Evolutionary conservation across 1,139 yeast species (phyloP), one percentile per base, ranked within the genome.

Genomic region (Pichia sp.): DNA sequence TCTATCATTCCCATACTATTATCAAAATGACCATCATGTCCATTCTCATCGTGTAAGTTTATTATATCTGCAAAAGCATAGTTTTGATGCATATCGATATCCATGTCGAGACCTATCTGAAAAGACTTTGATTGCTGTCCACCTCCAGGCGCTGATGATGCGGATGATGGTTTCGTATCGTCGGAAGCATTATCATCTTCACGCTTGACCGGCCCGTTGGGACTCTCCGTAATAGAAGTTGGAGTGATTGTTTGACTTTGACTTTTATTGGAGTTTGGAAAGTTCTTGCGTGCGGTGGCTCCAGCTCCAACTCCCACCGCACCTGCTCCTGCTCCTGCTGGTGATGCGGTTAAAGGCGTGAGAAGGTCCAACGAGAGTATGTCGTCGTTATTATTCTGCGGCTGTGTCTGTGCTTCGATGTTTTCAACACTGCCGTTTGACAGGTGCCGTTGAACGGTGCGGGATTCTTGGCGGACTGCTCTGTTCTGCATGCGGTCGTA

Each of bases 401-500:
- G n/a, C n/a, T n/a, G n/a, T n/a, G n/a, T n/a, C n/a, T n/a, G n/a
- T n/a, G n/a, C n/a, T n/a, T n/a, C n/a, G n/a, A n/a, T n/a, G n/a
- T n/a, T n/a, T n/a, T n/a, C n/a, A n/a, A n/a, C n/a, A n/a, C n/a
- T n/a, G n/a, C n/a, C n/a, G n/a, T n/a, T n/a, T n/a, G n/a, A n/a
- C n/a, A n/a, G n/a, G n/a, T n/a, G 12, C 3, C 16, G 20, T 29
- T 55, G 59, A 16, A 50, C 33, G 13, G 38, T 35, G 16, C 33
- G 40, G n/a, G 50, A 51, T 26, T 51, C 54, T 41, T 56, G 52
- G 27, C 62, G 44, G 11, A 47, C 22, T 3, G 44, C 42, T 33
- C 62, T 41, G 35, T 58, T 57, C 32, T 56, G 55, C 26, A 58
- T 51, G 27, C 63, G 42, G 8, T 60, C 59, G 34, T 54, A 55